Evolutionary conservation across 225 moss, liverwort and hornwort genomes (phyloP).

Genomic region (Anthoceros angustus): DNA sequence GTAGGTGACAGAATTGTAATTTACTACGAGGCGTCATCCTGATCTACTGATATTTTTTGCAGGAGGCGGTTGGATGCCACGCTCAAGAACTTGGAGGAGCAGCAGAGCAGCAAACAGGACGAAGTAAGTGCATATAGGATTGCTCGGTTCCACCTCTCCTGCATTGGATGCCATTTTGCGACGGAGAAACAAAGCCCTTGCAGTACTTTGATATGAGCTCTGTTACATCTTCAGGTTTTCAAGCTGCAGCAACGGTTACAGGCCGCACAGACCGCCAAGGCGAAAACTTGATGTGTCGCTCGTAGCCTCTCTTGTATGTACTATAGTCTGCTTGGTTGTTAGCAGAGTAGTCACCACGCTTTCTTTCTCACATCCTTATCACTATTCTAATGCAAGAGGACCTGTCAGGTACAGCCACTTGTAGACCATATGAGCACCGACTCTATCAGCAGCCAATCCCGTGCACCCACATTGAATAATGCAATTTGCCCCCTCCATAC

Average conservation of each 20-base stretch:
- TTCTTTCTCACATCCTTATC: no score
- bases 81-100: slow-evolving; percentile 80
- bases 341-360: no score
- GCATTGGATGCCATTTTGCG: not conserved
- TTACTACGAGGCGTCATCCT: not conserved
- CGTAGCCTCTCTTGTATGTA: not conserved
- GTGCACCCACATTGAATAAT: no score
- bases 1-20: not conserved
- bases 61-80: slow-evolving; percentile 76
- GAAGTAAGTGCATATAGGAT: slow-evolving; percentile 32
- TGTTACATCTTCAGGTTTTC: slow-evolving; percentile 32
- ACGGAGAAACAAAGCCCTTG: not conserved
- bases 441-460: no score
- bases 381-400: no score
- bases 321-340: no score
- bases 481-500: no score
- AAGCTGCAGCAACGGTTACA: slow-evolving; percentile 64
- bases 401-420: no score
- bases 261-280: slow-evolving; percentile 44
- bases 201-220: not conserved
- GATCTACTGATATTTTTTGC: not conserved
- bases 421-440: no score
- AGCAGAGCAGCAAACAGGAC: slow-evolving; percentile 54
- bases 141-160: not conserved
- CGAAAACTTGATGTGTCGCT: not conserved